Evolutionary conservation across 2,329 filamentous ascomycete genomes (phyloP).

Genomic region (Sclerotinia trifoliorum): DNA sequence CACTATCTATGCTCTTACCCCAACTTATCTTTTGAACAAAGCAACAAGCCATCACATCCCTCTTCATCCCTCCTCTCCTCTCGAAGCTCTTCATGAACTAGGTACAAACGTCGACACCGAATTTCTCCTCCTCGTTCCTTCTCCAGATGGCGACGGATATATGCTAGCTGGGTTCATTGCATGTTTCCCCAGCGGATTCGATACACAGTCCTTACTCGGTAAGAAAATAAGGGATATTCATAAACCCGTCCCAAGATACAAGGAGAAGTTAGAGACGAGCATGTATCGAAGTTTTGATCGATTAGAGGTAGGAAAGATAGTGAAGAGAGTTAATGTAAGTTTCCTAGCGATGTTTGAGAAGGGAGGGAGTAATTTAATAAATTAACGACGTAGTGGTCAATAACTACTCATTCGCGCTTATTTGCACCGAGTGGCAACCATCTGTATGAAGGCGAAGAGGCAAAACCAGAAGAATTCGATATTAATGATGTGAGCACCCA

Average conservation of each 20-base stretch:
- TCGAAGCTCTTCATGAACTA: constrained; percentile 48
- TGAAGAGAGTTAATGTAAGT: constrained; percentile 52
- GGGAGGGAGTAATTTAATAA: neutral
- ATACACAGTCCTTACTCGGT: constrained; percentile 54
- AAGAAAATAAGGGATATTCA: constrained; percentile 56
- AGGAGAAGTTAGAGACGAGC: constrained; percentile 52
- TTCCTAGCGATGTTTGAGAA: neutral
- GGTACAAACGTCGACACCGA: constrained; percentile 57
- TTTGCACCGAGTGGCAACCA: constrained; percentile 45
- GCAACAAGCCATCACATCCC: constrained; percentile 47
- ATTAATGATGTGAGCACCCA: constrained; percentile 44
- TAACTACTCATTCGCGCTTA: constrained; percentile 45
- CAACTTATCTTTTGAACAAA: constrained; percentile 45
- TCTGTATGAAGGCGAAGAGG: constrained; percentile 42
- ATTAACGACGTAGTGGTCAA: constrained; percentile 43
- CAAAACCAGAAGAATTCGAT: constrained; percentile 44
- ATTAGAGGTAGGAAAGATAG: constrained; percentile 52
- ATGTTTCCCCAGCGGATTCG: constrained; percentile 59
- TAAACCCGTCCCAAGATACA: constrained; percentile 56
- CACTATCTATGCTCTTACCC: constrained; percentile 47
- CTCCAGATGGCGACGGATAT: constrained; percentile 44
- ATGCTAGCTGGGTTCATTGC: constrained; percentile 55
- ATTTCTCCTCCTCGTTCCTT: constrained; percentile 56
- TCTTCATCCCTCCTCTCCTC: constrained; percentile 39
- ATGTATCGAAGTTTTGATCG: constrained; percentile 63